These are phyloP conservation scores for Beta macrorhiza DNA, from an alignment of 179 eudicot genomes.

Conservation along the genomic window DNA sequence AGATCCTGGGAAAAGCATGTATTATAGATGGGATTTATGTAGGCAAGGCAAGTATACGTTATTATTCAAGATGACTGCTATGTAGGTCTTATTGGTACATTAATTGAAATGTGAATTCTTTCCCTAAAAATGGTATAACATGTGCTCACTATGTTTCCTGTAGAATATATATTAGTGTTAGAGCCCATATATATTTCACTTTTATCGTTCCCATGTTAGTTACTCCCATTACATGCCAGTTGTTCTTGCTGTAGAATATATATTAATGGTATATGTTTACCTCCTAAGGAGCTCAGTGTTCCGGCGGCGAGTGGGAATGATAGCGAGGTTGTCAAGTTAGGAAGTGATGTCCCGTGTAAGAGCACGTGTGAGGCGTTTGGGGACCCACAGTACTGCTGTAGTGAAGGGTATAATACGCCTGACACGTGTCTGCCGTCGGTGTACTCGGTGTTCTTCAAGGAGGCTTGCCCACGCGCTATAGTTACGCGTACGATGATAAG, in stretches of 20 bases:
- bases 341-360: conserved; percentile 48
- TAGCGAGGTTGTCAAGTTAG: background rate
- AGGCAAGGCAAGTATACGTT: background rate
- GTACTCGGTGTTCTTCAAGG: conserved; percentile 63
- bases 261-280: too few species aligned
- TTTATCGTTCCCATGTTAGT: too few species aligned
- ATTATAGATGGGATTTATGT: background rate
- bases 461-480: conserved; percentile 69
- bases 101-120: background rate
- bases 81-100: background rate
- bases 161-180: too few species aligned
- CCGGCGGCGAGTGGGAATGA: background rate
- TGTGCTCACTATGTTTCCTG: too few species aligned
- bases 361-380: conserved; percentile 74
- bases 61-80: background rate
- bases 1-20: background rate
- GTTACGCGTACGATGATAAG: conserved; percentile 78
- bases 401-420: conserved; percentile 59
- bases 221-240: too few species aligned
- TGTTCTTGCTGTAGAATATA: too few species aligned
- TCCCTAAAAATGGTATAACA: background rate
- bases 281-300: too few species aligned
- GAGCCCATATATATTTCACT: too few species aligned
- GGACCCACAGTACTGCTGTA: conserved; percentile 62
- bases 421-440: conserved; percentile 50